Evolutionary conservation across 306 rosid species (phyloP).

Genomic region (Sechiopsis laciniata): DNA sequence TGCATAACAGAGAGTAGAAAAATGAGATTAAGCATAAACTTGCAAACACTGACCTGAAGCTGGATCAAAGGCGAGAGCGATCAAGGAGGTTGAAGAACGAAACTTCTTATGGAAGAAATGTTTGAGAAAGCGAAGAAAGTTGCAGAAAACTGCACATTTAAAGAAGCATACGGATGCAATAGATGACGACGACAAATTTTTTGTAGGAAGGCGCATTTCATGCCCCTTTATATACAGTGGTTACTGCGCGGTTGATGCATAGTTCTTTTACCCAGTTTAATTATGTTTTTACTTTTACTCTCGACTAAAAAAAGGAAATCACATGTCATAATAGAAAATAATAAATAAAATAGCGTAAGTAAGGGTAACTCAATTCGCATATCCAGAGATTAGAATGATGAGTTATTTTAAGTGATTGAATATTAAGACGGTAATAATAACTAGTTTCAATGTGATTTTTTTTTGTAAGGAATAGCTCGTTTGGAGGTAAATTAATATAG

Average conservation of each 20-base stretch:
- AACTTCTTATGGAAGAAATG: conserved; percentile 15
- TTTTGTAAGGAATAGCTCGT: too few species aligned
- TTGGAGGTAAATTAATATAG: too few species aligned
- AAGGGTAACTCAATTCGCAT: too few species aligned
- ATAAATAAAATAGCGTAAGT: too few species aligned
- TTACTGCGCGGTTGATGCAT: conserved; percentile 25
- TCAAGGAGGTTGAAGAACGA: not conserved
- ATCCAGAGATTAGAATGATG: too few species aligned
- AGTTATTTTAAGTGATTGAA: too few species aligned
- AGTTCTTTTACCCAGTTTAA: too few species aligned
- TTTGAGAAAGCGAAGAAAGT: conserved; percentile 13
- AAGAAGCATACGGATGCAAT: conserved; percentile 30
- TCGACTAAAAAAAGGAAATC: too few species aligned
- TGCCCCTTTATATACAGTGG: conserved; percentile 42
- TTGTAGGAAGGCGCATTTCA: conserved; percentile 25
- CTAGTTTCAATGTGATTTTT: too few species aligned
- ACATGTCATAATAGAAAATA: too few species aligned
- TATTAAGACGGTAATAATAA: too few species aligned
- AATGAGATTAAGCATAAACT: not conserved
- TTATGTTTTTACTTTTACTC: too few species aligned
- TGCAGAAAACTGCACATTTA: conserved; percentile 24
- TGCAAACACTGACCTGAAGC: conserved; percentile 12
- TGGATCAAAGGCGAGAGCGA: conserved; percentile 10
- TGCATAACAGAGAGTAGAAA: not conserved
- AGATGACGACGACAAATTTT: conserved; percentile 38